Conservation (phyloP, 257 asterid species). For the Solanum phureja region DNA sequence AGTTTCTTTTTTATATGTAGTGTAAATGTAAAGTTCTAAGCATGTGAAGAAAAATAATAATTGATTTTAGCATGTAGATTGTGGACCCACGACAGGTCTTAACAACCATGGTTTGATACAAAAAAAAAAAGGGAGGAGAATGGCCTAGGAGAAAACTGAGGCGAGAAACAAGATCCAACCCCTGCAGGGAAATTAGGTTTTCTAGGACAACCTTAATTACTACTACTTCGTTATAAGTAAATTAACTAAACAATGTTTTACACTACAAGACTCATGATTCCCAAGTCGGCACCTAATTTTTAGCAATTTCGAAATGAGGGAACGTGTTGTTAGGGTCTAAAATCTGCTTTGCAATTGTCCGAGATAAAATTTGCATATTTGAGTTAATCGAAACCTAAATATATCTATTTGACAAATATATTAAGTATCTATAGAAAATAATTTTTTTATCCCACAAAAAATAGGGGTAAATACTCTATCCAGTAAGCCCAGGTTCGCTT, state of each 20-base stretch:
- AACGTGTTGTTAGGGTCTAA: background rate
- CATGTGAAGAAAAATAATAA: background rate
- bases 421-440: no score
- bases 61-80: background rate
- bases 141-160: background rate
- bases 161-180: background rate
- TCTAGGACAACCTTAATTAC: background rate
- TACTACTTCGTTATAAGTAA: background rate
- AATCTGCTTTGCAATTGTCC: background rate
- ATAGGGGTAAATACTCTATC: background rate
- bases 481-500: background rate
- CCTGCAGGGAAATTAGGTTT: background rate
- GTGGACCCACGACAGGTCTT: background rate
- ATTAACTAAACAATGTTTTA: background rate
- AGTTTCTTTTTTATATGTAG: background rate
- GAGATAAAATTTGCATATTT: background rate
- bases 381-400: no score
- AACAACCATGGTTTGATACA: background rate
- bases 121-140: background rate
- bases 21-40: background rate
- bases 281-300: background rate
- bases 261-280: background rate
- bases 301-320: background rate
- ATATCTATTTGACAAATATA: no score
- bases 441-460: no score